Evolutionary conservation across 768 basidiomycete genomes (phyloP), one percentile per base, ranked within the genome.

Genomic region (Kwoniella dejecticola): DNA sequence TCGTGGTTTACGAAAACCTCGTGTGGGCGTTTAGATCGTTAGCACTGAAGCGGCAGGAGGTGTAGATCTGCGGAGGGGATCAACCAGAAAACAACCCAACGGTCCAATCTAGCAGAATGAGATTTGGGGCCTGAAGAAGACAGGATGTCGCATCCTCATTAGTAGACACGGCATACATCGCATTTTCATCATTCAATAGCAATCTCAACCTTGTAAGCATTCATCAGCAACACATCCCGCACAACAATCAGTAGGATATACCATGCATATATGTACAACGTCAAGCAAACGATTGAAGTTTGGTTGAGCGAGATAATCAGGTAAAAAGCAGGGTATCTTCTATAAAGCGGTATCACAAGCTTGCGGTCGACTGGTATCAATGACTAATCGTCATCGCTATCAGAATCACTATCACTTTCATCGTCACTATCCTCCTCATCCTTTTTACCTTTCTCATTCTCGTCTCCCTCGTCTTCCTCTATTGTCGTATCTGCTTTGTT

Each of bases 1-100:
- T 98, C 68, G 95, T 98, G 38, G 93, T 97, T 19, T 99, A 98
- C 76, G 96, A 80, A 66, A 79, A 80, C 53, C 36, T 80, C 33
- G 76, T 77, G 1, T 78, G 76, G 77, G 75, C 63, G 3, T 78
- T 79, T 50, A 57, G 79, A 38, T 52, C 71, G 1, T 56, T 73
- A 30, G 78, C 77, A 3, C 62, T 69, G 23, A 69, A 62, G 54
- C 24, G 67, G 36, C 65, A 74, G 45, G 55, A 54, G 36, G 55
- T 29, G 7, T 46, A 53, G 31, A 31, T 27, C n/a, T 31, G 17
- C 41, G 19, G 11, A n/a, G 19, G 10, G 19, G 11, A 42, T 42
- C 41, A n/a, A 38, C 8, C 36, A 8, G 36, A 38, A 38, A 8
- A 8, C 17, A 38, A 17, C 17, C 8, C 17, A 38, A 38, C 8